Percentiles rank a stretch among this genome's conserved stretches.
phyloP scores from a whole-genome alignment of 1,139 yeast species.

The Candida glucosophila region DNA sequence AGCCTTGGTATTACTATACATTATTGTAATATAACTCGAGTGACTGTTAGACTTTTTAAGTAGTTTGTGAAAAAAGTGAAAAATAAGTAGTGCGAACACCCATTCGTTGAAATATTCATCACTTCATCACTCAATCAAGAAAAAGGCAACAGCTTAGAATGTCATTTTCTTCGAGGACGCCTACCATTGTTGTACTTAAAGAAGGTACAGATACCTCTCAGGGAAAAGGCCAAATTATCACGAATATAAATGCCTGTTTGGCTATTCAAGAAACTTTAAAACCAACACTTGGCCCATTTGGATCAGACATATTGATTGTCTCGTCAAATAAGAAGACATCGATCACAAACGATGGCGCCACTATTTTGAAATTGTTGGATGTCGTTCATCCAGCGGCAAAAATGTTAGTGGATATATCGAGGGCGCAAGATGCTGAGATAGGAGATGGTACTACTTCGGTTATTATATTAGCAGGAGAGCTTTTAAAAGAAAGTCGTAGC shows the following conservation, averaged over 20 bases:
- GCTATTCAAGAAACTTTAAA: constrained; percentile 94
- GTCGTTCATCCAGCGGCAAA: constrained; percentile 98
- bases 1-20: too few relatives aligned
- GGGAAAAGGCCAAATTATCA: constrained; percentile 91
- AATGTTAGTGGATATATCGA: constrained; percentile 86
- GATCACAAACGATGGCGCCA: constrained; percentile 97
- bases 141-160: constrained; percentile 30
- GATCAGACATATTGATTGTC: constrained; percentile 89
- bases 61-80: too few relatives aligned
- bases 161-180: constrained; percentile 90
- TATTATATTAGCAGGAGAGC: constrained; percentile 88
- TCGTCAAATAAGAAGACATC: constrained; percentile 80
- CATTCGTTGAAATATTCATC: too few relatives aligned
- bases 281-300: constrained; percentile 95
- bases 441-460: constrained; percentile 99
- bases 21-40: too few relatives aligned
- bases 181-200: constrained; percentile 92
- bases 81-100: too few relatives aligned
- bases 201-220: constrained; percentile 98
- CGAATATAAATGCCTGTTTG: constrained; percentile 91
- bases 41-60: too few relatives aligned
- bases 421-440: constrained; percentile 97
- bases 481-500: constrained; percentile 79
- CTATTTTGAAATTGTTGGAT: constrained; percentile 82
- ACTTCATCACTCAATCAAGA: too few relatives aligned